Evolutionary conservation across 2,329 filamentous ascomycete species (phyloP).

Genomic region (Juglanconis sp.): DNA sequence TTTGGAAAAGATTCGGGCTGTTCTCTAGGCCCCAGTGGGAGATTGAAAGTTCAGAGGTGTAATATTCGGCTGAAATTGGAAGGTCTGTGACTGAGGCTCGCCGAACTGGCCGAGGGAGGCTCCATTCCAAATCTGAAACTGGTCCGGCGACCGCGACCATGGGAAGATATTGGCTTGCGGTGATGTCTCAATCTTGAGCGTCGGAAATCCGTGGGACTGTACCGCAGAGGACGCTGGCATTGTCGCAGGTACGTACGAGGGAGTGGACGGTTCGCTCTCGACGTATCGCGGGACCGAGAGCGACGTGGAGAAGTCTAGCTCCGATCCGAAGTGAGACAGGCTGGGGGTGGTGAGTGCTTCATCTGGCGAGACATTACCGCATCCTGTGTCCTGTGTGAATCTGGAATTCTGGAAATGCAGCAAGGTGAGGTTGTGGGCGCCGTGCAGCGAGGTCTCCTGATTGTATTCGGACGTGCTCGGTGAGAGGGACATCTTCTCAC

Average conservation of each 20-base stretch:
- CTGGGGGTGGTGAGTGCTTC: conserved; percentile 49
- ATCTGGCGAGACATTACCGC: conserved; percentile 38
- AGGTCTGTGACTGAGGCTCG: conserved; percentile 37
- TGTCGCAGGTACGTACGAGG: conserved; percentile 42
- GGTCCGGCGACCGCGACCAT: conserved; percentile 20
- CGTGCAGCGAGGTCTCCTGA: conserved; percentile 22
- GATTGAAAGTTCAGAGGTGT: conserved; percentile 40
- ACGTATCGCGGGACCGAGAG: conserved; percentile 43
- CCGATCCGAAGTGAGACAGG: conserved; percentile 41
- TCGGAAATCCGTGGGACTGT: conserved; percentile 27
- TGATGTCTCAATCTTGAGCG: conserved; percentile 52
- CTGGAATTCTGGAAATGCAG: conserved; percentile 24
- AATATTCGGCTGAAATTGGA: conserved; percentile 45
- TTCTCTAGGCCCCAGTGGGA: not conserved
- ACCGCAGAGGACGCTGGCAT: conserved; percentile 37
- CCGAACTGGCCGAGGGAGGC: conserved; percentile 10
- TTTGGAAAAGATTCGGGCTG: too few species aligned
- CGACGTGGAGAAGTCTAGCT: conserved; percentile 42
- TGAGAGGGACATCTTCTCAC: conserved; percentile 36
- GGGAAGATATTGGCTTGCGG: conserved; percentile 35
- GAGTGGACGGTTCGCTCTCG: conserved; percentile 48
- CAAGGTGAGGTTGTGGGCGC: conserved; percentile 7
- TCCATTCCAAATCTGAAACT: conserved; percentile 12
- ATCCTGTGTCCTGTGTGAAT: conserved; percentile 27
- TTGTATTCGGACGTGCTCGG: conserved; percentile 38